Conservation (phyloP, 495 filamentous ascomycete species). For the Neurospora sp. region DNA sequence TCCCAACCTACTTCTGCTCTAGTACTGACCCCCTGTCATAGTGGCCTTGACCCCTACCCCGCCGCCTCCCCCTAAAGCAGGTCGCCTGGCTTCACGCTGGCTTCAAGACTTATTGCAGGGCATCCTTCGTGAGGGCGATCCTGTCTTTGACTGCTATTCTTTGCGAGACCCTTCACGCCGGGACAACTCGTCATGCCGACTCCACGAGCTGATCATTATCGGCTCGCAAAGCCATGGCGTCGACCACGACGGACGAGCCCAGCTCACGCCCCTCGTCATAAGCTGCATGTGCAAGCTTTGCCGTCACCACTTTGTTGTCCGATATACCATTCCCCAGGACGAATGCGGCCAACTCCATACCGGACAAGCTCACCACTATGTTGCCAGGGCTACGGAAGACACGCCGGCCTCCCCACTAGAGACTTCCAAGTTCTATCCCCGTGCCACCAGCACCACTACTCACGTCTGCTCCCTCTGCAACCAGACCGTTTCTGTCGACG, state of each 20-base stretch:
- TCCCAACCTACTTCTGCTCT: background rate
- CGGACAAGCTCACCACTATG: background rate
- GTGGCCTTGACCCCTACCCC: background rate
- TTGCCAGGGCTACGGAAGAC: background rate
- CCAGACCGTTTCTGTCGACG: slow-evolving; percentile 26
- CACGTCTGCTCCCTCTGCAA: slow-evolving; percentile 51
- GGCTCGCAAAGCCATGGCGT: slow-evolving; percentile 13
- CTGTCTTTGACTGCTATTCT: slow-evolving; percentile 2
- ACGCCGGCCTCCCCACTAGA: background rate
- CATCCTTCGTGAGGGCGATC: background rate
- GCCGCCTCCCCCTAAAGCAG: slow-evolving; percentile 1
- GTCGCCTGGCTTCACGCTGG: slow-evolving; percentile 15
- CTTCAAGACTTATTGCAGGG: slow-evolving; percentile 18
- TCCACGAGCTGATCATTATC: slow-evolving; percentile 18
- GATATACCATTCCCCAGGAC: slow-evolving; percentile 2
- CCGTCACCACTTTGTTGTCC: slow-evolving; percentile 25
- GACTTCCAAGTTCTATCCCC: slow-evolving; percentile 19
- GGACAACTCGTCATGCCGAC: background rate
- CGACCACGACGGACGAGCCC: slow-evolving; percentile 6
- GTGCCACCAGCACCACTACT: background rate
- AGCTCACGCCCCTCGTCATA: slow-evolving; percentile 1
- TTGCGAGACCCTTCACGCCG: slow-evolving; percentile 8
- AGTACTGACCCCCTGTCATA: background rate
- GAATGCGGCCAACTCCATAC: slow-evolving; percentile 3
- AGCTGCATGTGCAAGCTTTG: slow-evolving; percentile 23